A percentile compares a stretch with the other conserved stretches of the same genome.
phyloP scores from a whole-genome alignment of 441 rosid species.

The Pelargonium cotyledonis region DNA sequence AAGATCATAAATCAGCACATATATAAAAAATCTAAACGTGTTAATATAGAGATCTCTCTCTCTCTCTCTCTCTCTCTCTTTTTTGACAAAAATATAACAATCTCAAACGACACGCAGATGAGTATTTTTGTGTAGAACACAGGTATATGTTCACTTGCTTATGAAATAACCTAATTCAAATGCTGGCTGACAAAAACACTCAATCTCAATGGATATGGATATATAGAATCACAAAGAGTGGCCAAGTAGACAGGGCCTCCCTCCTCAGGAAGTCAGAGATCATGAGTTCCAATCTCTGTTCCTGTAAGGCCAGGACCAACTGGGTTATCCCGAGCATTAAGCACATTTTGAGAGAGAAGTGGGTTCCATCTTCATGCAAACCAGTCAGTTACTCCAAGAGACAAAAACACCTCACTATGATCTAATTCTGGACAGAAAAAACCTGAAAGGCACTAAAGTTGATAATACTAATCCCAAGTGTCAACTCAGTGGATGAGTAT shows the following conservation, averaged over 20 bases:
- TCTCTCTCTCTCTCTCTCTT: too few relatives aligned
- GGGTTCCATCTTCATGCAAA: neutral
- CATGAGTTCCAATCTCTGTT: neutral
- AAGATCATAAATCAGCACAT: constrained; percentile 11
- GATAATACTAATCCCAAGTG: neutral
- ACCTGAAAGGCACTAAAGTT: neutral
- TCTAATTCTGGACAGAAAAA: neutral
- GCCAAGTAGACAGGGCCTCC: neutral
- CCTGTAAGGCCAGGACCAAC: neutral
- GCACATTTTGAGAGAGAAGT: neutral
- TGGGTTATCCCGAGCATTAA: neutral
- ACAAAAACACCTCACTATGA: neutral
- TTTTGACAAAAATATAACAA: too few relatives aligned
- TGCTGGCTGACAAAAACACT: neutral
- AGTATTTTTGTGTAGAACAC: neutral
- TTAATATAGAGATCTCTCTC: neutral
- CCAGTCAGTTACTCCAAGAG: neutral
- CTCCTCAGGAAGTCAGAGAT: neutral
- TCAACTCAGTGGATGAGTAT: neutral
- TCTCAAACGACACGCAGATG: neutral
- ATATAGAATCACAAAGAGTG: neutral
- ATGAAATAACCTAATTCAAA: too few relatives aligned
- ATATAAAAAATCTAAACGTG: neutral
- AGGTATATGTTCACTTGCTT: neutral
- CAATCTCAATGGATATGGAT: neutral